phyloP scores from a whole-genome alignment of 2,329 filamentous ascomycete species.

The Fusarium praegraminearum region DNA sequence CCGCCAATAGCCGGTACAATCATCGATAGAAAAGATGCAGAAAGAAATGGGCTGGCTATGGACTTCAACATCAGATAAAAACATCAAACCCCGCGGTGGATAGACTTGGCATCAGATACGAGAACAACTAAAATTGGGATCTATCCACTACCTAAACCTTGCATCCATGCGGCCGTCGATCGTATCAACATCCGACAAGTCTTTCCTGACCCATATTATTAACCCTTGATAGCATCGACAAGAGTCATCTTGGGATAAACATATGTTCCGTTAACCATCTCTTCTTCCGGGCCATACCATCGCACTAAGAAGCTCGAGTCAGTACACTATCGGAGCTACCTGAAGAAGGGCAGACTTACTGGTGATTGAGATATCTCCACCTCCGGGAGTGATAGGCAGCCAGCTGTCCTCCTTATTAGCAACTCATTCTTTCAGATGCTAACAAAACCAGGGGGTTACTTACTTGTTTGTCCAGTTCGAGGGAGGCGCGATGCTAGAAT shows the following conservation, averaged over 20 bases:
- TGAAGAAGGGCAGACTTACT: background rate
- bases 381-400: background rate
- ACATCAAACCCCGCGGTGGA: too few species aligned
- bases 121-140: background rate
- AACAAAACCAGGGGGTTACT: background rate
- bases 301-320: background rate
- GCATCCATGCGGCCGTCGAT: background rate
- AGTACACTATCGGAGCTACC: background rate
- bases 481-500: background rate
- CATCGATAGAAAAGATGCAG: accelerated
- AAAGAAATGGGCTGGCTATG: too few species aligned
- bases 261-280: background rate
- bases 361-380: background rate
- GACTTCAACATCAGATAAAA: too few species aligned
- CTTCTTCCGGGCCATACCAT: background rate
- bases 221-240: background rate
- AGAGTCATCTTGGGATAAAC: background rate
- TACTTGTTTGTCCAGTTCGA: slow-evolving; percentile 1
- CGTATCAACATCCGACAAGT: background rate
- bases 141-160: background rate
- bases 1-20: background rate
- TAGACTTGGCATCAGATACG: too few species aligned
- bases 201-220: background rate
- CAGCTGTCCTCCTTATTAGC: background rate
- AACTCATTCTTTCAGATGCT: background rate